Base-by-base conservation (phyloP, 768 basidiomycete species). In the Clitopilus hobsonii region DNA sequence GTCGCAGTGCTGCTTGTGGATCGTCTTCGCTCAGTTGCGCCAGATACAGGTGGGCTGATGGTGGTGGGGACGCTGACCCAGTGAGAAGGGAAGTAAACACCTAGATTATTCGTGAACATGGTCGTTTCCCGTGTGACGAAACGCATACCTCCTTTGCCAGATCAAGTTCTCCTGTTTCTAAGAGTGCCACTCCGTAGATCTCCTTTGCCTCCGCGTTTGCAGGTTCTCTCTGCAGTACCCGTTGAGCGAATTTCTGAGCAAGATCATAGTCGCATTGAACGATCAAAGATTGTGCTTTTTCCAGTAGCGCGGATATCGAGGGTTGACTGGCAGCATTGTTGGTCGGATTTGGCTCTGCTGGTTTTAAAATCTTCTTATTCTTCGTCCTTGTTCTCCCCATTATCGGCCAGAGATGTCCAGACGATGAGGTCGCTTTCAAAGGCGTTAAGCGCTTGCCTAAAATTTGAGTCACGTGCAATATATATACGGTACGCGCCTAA, bases 1-100 rank as follows among this genome's bases (percentile, higher is more conserved):
- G 83, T 36, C 79, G 72, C 18, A 96, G 70, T 2, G 92, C 90
- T 38, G 74, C 65, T 49, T 80, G 79, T 3, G 94, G 90, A 53
- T 94, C 86, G 8, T 86, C 82, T 25, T 91, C 89, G 49, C 77
- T 82, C 16, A 93, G 73, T 65, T 97, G 94, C 0, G 93, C 94
- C 22, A 97, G 87, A 69, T 95, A 94, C 0, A 95, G 77, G 71
- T 94, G 82, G 10, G 89, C 91, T 27, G 91, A 89, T 6, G 91
- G 81, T 0, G 91, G 83, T 6, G 91, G 82, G 38, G 80, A 71
- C 16, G 77, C 67, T 29, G 86, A 82, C 66, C 78, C 73, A 52
- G 85, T 47, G 89, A 28, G 70, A 85, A 58, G 54, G 76, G 69
- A 58, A 72, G 67, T 23, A 20, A 45, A 45, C 10, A 45, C 41